Evolutionary conservation across 345 rosid genomes (phyloP).

Genomic region (Populus nigra): DNA sequence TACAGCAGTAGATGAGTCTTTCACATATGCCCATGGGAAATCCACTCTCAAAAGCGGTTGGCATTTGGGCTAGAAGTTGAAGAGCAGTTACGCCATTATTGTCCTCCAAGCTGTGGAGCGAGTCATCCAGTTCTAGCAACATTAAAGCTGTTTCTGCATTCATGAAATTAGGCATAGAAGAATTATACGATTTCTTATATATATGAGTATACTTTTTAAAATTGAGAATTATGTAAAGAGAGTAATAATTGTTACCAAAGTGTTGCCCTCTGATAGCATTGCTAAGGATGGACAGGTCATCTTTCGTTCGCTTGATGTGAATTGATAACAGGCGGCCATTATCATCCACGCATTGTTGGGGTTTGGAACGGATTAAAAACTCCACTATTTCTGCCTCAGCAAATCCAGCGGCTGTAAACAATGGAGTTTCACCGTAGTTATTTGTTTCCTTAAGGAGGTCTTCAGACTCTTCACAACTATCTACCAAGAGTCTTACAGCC

Average conservation of each 20-base stretch:
- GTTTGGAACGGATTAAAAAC: not conserved
- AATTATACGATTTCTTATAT: not conserved
- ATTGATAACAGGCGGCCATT: not conserved
- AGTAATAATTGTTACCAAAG: conserved; percentile 1
- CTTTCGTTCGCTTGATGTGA: conserved; percentile 3
- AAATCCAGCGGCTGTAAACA: too few relatives aligned
- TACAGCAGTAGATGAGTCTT: conserved; percentile 10
- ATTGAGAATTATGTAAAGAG: not conserved
- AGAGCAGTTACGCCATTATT: conserved; percentile 5
- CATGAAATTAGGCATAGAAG: too few relatives aligned
- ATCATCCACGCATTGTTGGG: not conserved
- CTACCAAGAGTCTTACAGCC: too few relatives aligned
- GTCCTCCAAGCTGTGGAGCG: conserved; percentile 10
- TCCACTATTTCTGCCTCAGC: too few relatives aligned
- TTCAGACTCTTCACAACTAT: too few relatives aligned
- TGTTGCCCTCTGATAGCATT: conserved; percentile 23
- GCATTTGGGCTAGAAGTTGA: conserved; percentile 20
- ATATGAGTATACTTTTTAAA: too few relatives aligned
- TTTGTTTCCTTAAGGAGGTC: too few relatives aligned
- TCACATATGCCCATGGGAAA: not conserved
- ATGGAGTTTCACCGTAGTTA: too few relatives aligned
- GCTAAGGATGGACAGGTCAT: conserved; percentile 4
- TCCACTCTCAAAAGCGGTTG: not conserved
- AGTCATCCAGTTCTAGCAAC: not conserved
- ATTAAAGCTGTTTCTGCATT: conserved; percentile 19